Conservation (phyloP, 1,284 basidiomycete genomes). For the Blastosporella zonata region DNA sequence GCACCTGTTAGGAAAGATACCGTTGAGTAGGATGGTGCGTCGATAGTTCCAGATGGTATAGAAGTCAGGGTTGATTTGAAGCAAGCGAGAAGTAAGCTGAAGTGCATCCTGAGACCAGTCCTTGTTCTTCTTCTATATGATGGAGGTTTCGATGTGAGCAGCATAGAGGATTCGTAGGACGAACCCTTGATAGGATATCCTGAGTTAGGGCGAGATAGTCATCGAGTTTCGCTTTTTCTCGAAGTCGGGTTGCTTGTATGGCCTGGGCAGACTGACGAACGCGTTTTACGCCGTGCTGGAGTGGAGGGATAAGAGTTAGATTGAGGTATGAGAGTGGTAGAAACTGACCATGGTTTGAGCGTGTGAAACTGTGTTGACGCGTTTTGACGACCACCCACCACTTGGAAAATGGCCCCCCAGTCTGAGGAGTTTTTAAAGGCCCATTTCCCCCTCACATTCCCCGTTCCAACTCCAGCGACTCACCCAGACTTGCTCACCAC, state of each 20-base stretch:
- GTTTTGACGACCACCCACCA: background rate
- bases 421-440: conserved; percentile 53
- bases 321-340: background rate
- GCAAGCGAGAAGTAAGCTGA: conserved; percentile 69
- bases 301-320: conserved; percentile 3
- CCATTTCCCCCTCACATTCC: conserved; percentile 80
- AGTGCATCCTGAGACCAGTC: conserved; percentile 73
- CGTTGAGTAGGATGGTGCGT: conserved; percentile 71
- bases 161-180: conserved; percentile 21
- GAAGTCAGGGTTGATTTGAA: conserved; percentile 85
- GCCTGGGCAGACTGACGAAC: conserved; percentile 61
- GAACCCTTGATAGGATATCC: conserved; percentile 63
- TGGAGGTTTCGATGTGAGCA: conserved; percentile 7
- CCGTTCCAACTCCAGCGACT: conserved; percentile 78
- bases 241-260: conserved; percentile 60
- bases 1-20: conserved; percentile 68
- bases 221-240: conserved; percentile 72
- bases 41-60: conserved; percentile 95
- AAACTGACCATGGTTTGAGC: conserved; percentile 18
- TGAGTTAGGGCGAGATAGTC: conserved; percentile 71
- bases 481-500: conserved; percentile 75
- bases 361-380: conserved; percentile 7
- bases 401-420: conserved; percentile 47
- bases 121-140: conserved; percentile 57
- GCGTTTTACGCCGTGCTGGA: conserved; percentile 76